These are phyloP conservation scores for Citrus reticulata DNA, from an alignment of 345 rosid genomes.

Conservation along the genomic window DNA sequence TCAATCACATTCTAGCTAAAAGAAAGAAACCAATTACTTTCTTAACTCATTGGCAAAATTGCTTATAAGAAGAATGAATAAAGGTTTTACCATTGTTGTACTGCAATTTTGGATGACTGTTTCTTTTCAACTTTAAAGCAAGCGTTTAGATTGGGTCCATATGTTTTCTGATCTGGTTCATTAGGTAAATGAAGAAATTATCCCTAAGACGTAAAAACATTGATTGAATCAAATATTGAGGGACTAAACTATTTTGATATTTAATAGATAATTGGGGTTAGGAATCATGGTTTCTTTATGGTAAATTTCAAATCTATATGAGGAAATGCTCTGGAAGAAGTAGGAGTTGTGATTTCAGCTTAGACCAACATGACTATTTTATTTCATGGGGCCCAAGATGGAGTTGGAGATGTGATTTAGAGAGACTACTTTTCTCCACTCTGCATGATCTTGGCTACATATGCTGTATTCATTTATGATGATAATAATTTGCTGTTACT, in stretches of 20 bases:
- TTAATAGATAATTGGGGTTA: not conserved
- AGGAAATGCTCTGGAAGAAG: not conserved
- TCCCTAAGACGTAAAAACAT: not conserved
- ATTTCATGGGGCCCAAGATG: not conserved
- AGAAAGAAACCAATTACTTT: not conserved
- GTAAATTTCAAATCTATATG: not conserved
- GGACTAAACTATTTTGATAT: not conserved
- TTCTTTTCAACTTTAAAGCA: not conserved
- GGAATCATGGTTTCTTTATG: not conserved
- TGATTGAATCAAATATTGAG: not conserved
- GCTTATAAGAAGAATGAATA: no score
- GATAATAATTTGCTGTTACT: not conserved
- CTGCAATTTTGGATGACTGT: not conserved
- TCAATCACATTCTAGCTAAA: not conserved
- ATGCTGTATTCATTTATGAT: conserved; percentile 11
- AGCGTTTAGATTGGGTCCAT: not conserved
- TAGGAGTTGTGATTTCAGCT: not conserved
- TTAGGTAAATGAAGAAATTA: not conserved
- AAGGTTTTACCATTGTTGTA: not conserved
- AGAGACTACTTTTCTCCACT: not conserved
- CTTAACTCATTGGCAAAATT: not conserved
- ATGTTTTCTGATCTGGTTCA: not conserved
- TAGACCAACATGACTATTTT: not conserved
- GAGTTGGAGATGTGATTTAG: not conserved
- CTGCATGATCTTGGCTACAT: not conserved